Evolutionary conservation across 371 early-diverging fungal genomes (phyloP), one percentile per base, ranked within the genome.

Genomic region (Mucor piriformis): DNA sequence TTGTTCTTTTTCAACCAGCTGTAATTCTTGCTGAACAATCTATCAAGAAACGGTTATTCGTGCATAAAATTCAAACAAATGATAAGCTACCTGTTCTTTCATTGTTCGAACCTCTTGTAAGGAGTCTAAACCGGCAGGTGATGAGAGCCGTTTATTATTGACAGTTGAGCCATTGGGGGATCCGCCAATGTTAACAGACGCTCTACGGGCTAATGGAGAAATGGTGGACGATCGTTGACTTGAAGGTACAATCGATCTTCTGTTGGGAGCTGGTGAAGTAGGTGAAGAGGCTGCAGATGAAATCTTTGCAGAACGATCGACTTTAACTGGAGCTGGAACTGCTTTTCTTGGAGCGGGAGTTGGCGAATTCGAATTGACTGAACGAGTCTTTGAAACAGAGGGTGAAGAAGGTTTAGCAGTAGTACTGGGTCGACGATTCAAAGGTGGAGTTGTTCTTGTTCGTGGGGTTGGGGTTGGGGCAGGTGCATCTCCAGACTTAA

Each of bases 221-320:
- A n/a, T 57, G n/a, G 60, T 53, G 11, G 59, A 44, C 1, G 46
- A 46, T 61, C 51, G 48, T 37, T 32, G 55, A 35, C 44, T 60
- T n/a, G 61, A 52, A 21, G 67, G 67, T 12, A 69, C 67, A 25
- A 72, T 59, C 0, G 75, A 75, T 13, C 76, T 56, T 1, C 76
- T 66, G 25, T 51, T 70, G 12, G 64, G 47, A n/a, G 59, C 43
- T 6, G 68, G 64, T 2, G 69, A 54, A 15, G 69, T 59, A 25
- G 66, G 69, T 25, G 70, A 46, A n/a, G 63, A 18, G 29, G 61
- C 54, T 16, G 63, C 56, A 32, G 62, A 48, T 40, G 40, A 50
- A 25, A 49, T 50, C 34, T 43, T 49, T n/a, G 50, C 35, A 6
- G 64, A 50, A 32, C 61, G 69, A 44, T 61, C 64, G 12, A 59